Evolutionary conservation across 2,329 filamentous ascomycete species (phyloP).

Genomic region (Aureobasidium sp.): DNA sequence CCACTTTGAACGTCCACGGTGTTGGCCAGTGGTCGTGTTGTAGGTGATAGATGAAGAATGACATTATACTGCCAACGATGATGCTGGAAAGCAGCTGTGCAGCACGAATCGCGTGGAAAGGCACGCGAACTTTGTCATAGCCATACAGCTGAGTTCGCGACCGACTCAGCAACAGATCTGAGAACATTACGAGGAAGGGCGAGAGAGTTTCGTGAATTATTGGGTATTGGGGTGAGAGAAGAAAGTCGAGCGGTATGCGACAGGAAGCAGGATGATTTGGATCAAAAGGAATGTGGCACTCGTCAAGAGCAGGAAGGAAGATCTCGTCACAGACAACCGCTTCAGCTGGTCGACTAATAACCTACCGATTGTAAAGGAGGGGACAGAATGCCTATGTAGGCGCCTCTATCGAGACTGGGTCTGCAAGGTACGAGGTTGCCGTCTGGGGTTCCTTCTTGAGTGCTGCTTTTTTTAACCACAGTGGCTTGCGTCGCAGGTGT

Average conservation of each 20-base stretch:
- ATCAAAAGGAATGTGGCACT: neutral
- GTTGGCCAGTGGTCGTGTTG: constrained; percentile 44
- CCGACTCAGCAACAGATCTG: constrained; percentile 15
- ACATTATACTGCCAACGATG: constrained; percentile 48
- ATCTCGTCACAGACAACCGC: neutral
- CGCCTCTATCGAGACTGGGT: neutral
- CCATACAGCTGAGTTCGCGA: constrained; percentile 35
- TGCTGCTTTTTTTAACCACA: constrained; percentile 13
- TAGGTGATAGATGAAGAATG: constrained; percentile 50
- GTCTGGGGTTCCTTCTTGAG: constrained; percentile 6
- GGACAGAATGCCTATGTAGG: constrained; percentile 8
- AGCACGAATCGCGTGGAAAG: constrained; percentile 37
- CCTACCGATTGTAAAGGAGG: constrained; percentile 6
- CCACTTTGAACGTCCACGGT: constrained; percentile 55
- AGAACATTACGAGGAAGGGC: neutral
- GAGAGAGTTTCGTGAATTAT: neutral
- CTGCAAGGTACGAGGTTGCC: constrained; percentile 15
- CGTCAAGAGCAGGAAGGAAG: neutral
- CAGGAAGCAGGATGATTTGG: neutral
- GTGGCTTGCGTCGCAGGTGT: neutral
- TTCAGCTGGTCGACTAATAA: constrained; percentile 9
- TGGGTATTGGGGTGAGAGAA: neutral
- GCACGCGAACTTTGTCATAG: constrained; percentile 34
- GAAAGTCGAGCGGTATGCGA: neutral
- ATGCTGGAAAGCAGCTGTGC: constrained; percentile 38